These are phyloP conservation scores for Cytospora paraplurivora DNA, from an alignment of 2,329 filamentous ascomycete genomes.

Conservation along the genomic window DNA sequence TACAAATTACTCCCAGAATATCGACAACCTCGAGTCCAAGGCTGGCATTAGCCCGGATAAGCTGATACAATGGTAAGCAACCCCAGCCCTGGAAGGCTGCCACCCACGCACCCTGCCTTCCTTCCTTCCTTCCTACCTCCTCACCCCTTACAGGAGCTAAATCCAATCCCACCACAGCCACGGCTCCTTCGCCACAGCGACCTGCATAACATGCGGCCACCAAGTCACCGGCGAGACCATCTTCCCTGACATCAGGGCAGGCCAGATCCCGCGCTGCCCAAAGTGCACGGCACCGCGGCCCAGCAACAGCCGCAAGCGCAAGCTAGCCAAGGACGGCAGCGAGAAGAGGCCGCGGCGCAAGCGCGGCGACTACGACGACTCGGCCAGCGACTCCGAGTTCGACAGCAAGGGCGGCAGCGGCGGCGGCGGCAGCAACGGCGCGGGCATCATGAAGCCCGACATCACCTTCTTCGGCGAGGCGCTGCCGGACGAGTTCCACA, in stretches of 20 bases:
- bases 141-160: background rate
- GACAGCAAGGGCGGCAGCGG: slow-evolving; percentile 35
- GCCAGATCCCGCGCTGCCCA: slow-evolving; percentile 76
- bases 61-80: slow-evolving; percentile 73
- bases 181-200: slow-evolving; percentile 91
- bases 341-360: slow-evolving; percentile 42
- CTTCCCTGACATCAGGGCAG: slow-evolving; percentile 75
- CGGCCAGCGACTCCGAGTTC: slow-evolving; percentile 49
- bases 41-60: slow-evolving; percentile 81
- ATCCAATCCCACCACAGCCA: slow-evolving; percentile 48
- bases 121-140: background rate
- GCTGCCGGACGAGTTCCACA: slow-evolving; percentile 80
- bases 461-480: slow-evolving; percentile 97
- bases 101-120: background rate
- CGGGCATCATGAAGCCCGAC: slow-evolving; percentile 90
- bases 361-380: slow-evolving; percentile 45
- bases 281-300: slow-evolving; percentile 63
- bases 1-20: slow-evolving; percentile 98
- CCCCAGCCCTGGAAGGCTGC: background rate
- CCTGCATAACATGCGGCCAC: slow-evolving; percentile 79
- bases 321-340: slow-evolving; percentile 50
- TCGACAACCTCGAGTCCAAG: slow-evolving; percentile 90
- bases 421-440: slow-evolving; percentile 43
- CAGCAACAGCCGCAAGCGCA: slow-evolving; percentile 55
- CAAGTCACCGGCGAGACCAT: slow-evolving; percentile 75